Conservation (phyloP, 805 yeast genomes). For the Zygosaccharomyces bisporus region DNA sequence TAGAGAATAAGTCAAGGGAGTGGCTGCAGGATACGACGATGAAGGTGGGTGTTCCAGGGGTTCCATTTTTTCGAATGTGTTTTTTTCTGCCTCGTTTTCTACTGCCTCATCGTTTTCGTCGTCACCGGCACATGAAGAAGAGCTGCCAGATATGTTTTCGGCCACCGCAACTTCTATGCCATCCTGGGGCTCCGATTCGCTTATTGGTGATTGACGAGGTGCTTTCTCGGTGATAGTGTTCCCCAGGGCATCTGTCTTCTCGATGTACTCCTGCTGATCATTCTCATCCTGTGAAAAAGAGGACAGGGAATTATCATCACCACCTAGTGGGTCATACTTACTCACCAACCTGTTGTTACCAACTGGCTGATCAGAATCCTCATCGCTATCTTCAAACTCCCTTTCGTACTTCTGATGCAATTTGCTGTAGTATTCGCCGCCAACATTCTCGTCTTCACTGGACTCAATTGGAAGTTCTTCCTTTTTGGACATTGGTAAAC, state of each 20-base stretch:
- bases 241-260: slow-evolving; percentile 34
- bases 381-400: slow-evolving; percentile 36
- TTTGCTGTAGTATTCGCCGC: slow-evolving; percentile 31
- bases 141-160: slow-evolving; percentile 16
- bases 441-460: slow-evolving; percentile 34
- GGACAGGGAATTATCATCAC: slow-evolving; percentile 21
- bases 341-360: slow-evolving; percentile 19
- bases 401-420: slow-evolving; percentile 33
- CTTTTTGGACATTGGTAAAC: slow-evolving; percentile 63
- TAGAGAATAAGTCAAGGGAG: slow-evolving; percentile 58
- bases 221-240: slow-evolving; percentile 27
- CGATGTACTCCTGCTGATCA: slow-evolving; percentile 25
- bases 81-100: slow-evolving; percentile 10
- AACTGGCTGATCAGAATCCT: slow-evolving; percentile 19
- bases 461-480: slow-evolving; percentile 42
- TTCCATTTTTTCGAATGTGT: neutral
- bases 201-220: slow-evolving; percentile 11
- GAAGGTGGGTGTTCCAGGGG: neutral
- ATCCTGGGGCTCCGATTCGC: slow-evolving; percentile 12
- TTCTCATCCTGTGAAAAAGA: slow-evolving; percentile 18
- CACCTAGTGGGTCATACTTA: slow-evolving; percentile 32
- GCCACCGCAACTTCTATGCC: slow-evolving; percentile 17
- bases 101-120: slow-evolving; percentile 13
- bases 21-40: slow-evolving; percentile 33
- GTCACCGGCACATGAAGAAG: slow-evolving; percentile 11